A percentile compares a stretch with the other conserved stretches of the same genome.
These are phyloP conservation scores for Trichoderma afroharzianum DNA, from an alignment of 2,329 filamentous ascomycete species.

Conservation along the genomic window DNA sequence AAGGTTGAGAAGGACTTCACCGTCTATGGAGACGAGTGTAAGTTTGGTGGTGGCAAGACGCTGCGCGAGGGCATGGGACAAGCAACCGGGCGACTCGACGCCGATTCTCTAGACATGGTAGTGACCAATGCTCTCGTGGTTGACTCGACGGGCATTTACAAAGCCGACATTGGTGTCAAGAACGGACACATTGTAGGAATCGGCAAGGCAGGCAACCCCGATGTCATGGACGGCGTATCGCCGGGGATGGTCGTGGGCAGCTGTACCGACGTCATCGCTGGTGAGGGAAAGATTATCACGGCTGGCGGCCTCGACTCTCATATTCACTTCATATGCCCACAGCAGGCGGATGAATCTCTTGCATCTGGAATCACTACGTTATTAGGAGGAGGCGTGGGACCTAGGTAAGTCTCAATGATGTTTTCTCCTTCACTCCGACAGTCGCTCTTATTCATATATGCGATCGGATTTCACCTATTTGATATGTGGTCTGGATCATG, in stretches of 20 bases:
- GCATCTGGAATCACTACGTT: constrained; percentile 86
- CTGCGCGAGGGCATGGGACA: constrained; percentile 95
- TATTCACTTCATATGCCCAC: constrained; percentile 92
- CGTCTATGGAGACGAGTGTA: constrained; percentile 85
- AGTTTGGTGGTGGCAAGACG: constrained; percentile 93
- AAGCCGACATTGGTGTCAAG: constrained; percentile 94
- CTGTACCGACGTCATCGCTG: constrained; percentile 88
- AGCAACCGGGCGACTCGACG: constrained; percentile 70
- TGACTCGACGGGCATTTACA: constrained; percentile 91
- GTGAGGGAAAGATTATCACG: constrained; percentile 85
- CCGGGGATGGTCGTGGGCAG: constrained; percentile 76
- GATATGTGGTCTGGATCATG: neutral
- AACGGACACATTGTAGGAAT: constrained; percentile 81
- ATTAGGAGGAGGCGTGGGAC: constrained; percentile 86
- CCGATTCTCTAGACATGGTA: constrained; percentile 75
- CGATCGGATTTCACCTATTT: neutral
- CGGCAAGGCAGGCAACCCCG: constrained; percentile 94
- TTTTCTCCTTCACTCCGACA: neutral
- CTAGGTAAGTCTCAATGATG: constrained; percentile 53
- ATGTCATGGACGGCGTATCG: constrained; percentile 87
- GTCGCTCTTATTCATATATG: neutral
- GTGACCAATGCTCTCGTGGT: constrained; percentile 87
- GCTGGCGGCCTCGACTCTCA: constrained; percentile 87
- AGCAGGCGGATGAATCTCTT: constrained; percentile 80
- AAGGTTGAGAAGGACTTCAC: constrained; percentile 84